A percentile compares a stretch with the other conserved stretches of the same genome.
phyloP scores from a whole-genome alignment of 148 eudicot genomes.

The Spergularia bocconei region DNA sequence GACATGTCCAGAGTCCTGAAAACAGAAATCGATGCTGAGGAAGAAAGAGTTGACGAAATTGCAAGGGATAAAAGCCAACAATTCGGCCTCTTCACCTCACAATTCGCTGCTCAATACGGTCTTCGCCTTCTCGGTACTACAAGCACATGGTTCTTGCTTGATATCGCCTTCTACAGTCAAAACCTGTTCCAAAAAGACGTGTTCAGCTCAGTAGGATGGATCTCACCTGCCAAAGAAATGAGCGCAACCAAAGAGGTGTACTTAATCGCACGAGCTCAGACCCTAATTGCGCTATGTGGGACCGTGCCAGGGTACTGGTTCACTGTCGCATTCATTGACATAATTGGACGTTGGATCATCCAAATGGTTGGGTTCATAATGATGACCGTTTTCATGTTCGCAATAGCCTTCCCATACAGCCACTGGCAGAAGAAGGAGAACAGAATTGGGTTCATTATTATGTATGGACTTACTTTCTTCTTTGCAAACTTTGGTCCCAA shows the following conservation, averaged over 20 bases:
- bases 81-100: constrained; percentile 45
- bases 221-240: too few species aligned
- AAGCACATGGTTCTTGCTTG: constrained; percentile 67
- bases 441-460: constrained; percentile 46
- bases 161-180: too few species aligned
- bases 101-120: constrained; percentile 53
- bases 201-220: too few species aligned
- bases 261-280: constrained; percentile 53
- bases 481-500: constrained; percentile 67
- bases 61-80: not conserved
- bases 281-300: constrained; percentile 58
- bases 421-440: constrained; percentile 40
- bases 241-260: constrained; percentile 56
- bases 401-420: constrained; percentile 53
- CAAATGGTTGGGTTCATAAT: constrained; percentile 61
- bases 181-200: too few species aligned
- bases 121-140: constrained; percentile 55
- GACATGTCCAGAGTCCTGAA: constrained; percentile 55
- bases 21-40: constrained; percentile 33
- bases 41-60: constrained; percentile 29
- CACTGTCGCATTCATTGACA: constrained; percentile 52
- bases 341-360: constrained; percentile 50
- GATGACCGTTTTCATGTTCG: constrained; percentile 80
- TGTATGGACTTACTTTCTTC: constrained; percentile 57
- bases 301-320: constrained; percentile 78